Percentiles rank a stretch among this genome's conserved stretches.
Conservation (phyloP, 305 asterid species). For the Fraxinus xanthoxyloides region DNA sequence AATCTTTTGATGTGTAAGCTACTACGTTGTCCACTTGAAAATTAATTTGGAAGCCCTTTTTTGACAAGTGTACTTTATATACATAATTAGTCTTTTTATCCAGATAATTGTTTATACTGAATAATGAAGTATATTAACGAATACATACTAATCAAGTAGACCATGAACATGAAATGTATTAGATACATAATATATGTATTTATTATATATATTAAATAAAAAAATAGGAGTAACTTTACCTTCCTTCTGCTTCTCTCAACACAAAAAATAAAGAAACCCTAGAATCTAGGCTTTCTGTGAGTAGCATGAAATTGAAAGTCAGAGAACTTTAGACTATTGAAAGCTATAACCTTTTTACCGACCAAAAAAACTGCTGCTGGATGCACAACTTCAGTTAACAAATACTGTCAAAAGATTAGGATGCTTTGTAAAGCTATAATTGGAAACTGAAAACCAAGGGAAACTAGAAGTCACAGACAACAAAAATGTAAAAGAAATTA, state of each 20-base stretch:
- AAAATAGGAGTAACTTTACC: neutral
- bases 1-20: neutral
- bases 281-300: neutral
- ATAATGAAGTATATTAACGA: neutral
- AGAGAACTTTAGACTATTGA: slow-evolving; percentile 22
- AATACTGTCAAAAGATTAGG: slow-evolving; percentile 20
- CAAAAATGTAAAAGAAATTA: slow-evolving; percentile 39
- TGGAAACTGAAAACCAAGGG: slow-evolving; percentile 27
- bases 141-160: neutral
- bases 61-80: neutral
- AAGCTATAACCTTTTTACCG: slow-evolving; percentile 5
- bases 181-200: neutral
- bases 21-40: too few species aligned
- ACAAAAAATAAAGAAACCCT: slow-evolving; percentile 2
- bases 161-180: neutral
- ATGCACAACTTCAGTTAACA: slow-evolving; percentile 16
- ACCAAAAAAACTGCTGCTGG: neutral
- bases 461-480: slow-evolving; percentile 36
- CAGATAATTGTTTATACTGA: neutral
- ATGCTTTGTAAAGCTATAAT: slow-evolving; percentile 26
- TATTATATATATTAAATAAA: too few species aligned
- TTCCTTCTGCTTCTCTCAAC: neutral
- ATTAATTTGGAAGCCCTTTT: too few species aligned
- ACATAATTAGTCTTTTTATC: neutral
- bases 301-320: slow-evolving; percentile 28